phyloP scores from a whole-genome alignment of 805 yeast species.

The Brettanomyces naardenensis region DNA sequence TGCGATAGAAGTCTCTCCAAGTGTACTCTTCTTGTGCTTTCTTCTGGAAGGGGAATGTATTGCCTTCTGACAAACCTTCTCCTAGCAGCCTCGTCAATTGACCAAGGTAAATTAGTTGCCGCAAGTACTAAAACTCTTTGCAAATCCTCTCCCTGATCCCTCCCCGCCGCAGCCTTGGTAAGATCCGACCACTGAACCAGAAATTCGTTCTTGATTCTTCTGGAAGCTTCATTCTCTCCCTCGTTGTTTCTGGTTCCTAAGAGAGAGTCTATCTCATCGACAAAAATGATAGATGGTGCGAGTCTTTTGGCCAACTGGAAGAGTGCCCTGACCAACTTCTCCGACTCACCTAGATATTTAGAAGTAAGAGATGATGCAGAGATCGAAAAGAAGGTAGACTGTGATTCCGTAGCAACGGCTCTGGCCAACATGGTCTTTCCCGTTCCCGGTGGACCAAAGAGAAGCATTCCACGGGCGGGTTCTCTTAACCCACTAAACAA shows the following conservation, averaged over 20 bases:
- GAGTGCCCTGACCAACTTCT: slow-evolving; percentile 83
- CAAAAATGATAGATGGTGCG: slow-evolving; percentile 90
- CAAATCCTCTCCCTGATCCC: slow-evolving; percentile 41
- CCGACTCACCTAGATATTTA: slow-evolving; percentile 85
- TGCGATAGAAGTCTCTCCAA: slow-evolving; percentile 55
- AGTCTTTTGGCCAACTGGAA: slow-evolving; percentile 77
- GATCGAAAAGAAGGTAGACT: slow-evolving; percentile 85
- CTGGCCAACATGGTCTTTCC: slow-evolving; percentile 97
- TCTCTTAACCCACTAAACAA: slow-evolving; percentile 84
- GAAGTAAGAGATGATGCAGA: slow-evolving; percentile 88
- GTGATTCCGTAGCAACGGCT: slow-evolving; percentile 93
- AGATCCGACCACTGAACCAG: slow-evolving; percentile 91
- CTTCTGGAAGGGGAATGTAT: slow-evolving; percentile 90
- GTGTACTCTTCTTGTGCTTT: slow-evolving; percentile 70
- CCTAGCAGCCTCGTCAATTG: slow-evolving; percentile 93
- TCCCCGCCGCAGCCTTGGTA: slow-evolving; percentile 79
- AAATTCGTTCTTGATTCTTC: slow-evolving; percentile 89
- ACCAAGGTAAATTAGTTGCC: slow-evolving; percentile 96
- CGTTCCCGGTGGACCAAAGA: slow-evolving; percentile 99
- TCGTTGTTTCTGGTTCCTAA: slow-evolving; percentile 69
- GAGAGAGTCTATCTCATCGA: slow-evolving; percentile 92
- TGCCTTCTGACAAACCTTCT: slow-evolving; percentile 87
- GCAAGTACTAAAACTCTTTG: slow-evolving; percentile 83
- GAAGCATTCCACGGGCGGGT: slow-evolving; percentile 92
- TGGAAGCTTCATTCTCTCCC: slow-evolving; percentile 72